Percentiles rank a stretch among this genome's conserved stretches.
phyloP scores from a whole-genome alignment of 352 stramenopile genomes.

The Globisporangium emineosum region DNA sequence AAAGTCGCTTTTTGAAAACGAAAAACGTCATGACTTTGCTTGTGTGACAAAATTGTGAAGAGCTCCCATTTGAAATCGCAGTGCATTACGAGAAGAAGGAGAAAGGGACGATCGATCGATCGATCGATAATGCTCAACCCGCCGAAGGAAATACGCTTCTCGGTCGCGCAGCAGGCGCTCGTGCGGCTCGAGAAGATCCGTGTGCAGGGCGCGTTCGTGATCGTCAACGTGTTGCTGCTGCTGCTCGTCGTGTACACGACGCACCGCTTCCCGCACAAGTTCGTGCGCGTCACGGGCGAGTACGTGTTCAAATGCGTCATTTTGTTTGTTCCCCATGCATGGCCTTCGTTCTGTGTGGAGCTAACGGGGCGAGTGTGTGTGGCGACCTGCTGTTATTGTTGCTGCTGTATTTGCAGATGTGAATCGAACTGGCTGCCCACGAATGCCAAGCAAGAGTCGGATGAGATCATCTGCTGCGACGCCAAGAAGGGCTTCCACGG shows the following conservation, averaged over 20 bases:
- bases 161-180: constrained; percentile 39
- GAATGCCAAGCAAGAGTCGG: constrained; percentile 21
- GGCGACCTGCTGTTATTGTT: not conserved
- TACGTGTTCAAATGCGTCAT: constrained; percentile 29
- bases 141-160: constrained; percentile 20
- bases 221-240: constrained; percentile 50
- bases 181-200: constrained; percentile 47
- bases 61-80: too few relatives aligned
- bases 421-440: constrained; percentile 63
- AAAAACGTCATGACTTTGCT: too few relatives aligned
- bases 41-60: too few relatives aligned
- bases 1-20: too few relatives aligned
- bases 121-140: constrained; percentile 10
- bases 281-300: constrained; percentile 63
- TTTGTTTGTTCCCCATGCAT: not conserved
- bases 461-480: constrained; percentile 59
- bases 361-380: constrained; percentile 11
- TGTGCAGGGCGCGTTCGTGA: constrained; percentile 37
- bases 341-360: not conserved
- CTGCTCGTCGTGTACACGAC: constrained; percentile 54
- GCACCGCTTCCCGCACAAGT: constrained; percentile 58
- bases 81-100: too few relatives aligned
- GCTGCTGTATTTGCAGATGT: constrained; percentile 35
- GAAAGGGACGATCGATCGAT: too few relatives aligned
- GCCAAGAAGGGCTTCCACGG: constrained; percentile 19